A percentile compares a stretch with the other conserved stretches of the same genome.
These are phyloP conservation scores for Fusarium circinatum DNA, from an alignment of 2,329 filamentous ascomycete genomes.

Conservation along the genomic window DNA sequence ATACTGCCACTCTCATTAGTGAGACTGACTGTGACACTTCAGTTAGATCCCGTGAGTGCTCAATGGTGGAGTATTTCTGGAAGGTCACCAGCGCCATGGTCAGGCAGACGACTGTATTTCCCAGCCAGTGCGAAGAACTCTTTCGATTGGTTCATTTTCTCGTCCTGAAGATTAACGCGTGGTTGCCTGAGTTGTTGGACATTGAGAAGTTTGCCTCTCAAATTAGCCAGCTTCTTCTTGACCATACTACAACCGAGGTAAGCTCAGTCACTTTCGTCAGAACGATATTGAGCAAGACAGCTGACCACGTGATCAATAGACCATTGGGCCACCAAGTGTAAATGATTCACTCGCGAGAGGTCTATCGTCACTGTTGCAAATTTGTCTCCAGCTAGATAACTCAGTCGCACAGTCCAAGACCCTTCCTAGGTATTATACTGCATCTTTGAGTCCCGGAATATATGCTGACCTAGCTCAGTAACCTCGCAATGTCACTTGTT, in stretches of 20 bases:
- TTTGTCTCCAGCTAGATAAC: slow-evolving; percentile 46
- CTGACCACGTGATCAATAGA: slow-evolving; percentile 29
- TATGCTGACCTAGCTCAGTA: slow-evolving; percentile 31
- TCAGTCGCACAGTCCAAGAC: slow-evolving; percentile 35
- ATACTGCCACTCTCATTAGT: neutral
- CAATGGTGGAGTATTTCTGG: slow-evolving; percentile 46
- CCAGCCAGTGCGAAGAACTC: slow-evolving; percentile 56
- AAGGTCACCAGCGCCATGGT: slow-evolving; percentile 49
- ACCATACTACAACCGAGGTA: slow-evolving; percentile 55
- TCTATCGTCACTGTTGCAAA: slow-evolving; percentile 45
- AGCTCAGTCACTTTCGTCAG: slow-evolving; percentile 16
- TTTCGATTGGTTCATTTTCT: slow-evolving; percentile 56
- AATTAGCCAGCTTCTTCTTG: slow-evolving; percentile 49
- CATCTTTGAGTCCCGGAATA: neutral
- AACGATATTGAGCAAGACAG: neutral
- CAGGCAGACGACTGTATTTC: slow-evolving; percentile 44
- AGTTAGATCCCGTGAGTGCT: neutral
- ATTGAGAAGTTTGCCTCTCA: slow-evolving; percentile 46
- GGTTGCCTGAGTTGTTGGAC: slow-evolving; percentile 45
- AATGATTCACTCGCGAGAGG: slow-evolving; percentile 47
- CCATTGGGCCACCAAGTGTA: slow-evolving; percentile 42
- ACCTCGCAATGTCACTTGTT: slow-evolving; percentile 60
- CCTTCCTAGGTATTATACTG: slow-evolving; percentile 43
- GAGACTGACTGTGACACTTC: neutral
- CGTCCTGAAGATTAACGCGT: slow-evolving; percentile 49